Percentiles rank a stretch among this genome's conserved stretches.
These are phyloP conservation scores for Cicer arietinum DNA, from an alignment of 306 rosid species.

Conservation along the genomic window DNA sequence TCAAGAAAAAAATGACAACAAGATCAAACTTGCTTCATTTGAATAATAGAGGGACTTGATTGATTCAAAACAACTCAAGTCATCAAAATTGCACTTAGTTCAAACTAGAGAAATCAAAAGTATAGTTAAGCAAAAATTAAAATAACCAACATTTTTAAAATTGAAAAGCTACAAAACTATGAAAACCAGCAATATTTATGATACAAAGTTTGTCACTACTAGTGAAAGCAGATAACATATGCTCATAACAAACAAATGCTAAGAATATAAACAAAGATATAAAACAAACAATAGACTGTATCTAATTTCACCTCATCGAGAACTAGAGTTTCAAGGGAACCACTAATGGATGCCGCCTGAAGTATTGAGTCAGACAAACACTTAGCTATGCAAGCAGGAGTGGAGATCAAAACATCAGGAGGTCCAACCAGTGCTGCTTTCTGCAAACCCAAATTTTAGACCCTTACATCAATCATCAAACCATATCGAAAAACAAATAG, in stretches of 20 bases:
- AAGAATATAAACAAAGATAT: background rate
- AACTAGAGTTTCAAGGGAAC: slow-evolving; percentile 85
- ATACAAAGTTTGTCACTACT: background rate
- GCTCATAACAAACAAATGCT: background rate
- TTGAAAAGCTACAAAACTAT: background rate
- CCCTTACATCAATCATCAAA: slow-evolving; percentile 21
- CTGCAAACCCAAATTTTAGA: slow-evolving; percentile 55
- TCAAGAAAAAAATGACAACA: background rate
- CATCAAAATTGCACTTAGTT: background rate
- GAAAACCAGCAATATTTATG: slow-evolving; percentile 11
- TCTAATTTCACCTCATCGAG: slow-evolving; percentile 80
- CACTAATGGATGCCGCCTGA: slow-evolving; percentile 56
- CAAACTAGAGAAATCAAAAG: background rate
- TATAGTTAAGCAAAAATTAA: background rate
- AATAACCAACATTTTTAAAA: slow-evolving; percentile 1
- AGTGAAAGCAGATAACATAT: background rate
- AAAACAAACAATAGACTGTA: background rate
- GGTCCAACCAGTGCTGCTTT: slow-evolving; percentile 72
- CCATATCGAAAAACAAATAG: background rate
- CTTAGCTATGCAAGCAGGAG: slow-evolving; percentile 86
- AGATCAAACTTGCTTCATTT: background rate
- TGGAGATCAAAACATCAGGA: slow-evolving; percentile 86
- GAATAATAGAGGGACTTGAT: background rate
- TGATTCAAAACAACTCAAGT: background rate
- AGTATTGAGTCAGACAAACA: slow-evolving; percentile 77